Evolutionary conservation across 805 yeast genomes (phyloP).

Genomic region (Kodamaea nitidulidarum): DNA sequence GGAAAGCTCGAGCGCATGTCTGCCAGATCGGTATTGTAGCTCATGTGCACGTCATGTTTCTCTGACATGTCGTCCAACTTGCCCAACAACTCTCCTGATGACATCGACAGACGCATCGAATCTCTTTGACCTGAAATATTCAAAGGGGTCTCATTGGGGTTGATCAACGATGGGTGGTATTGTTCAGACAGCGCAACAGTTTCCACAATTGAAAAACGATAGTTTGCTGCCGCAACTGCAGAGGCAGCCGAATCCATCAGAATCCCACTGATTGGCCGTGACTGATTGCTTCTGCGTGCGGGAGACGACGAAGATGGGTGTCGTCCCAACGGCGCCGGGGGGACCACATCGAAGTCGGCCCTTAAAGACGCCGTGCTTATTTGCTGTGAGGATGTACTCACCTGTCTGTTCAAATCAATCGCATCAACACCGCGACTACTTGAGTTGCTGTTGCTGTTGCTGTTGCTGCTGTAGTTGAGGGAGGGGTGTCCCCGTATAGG

Average conservation of each 20-base stretch:
- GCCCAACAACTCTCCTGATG: conserved; percentile 29
- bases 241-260: not conserved
- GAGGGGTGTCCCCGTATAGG: conserved; percentile 4
- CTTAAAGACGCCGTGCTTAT: not conserved
- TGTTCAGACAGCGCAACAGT: conserved; percentile 5
- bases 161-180: conserved; percentile 7
- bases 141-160: conserved; percentile 10
- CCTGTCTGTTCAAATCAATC: conserved; percentile 1
- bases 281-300: not conserved
- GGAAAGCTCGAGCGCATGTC: not conserved
- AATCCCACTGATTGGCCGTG: not conserved
- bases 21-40: conserved; percentile 1
- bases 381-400: conserved; percentile 2
- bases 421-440: not conserved
- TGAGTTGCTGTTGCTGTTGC: not conserved
- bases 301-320: not conserved
- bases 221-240: not conserved
- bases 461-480: conserved; percentile 1
- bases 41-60: not conserved
- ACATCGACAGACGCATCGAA: conserved; percentile 19
- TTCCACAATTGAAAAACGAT: conserved; percentile 1
- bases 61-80: conserved; percentile 15
- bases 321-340: not conserved
- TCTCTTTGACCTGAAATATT: conserved; percentile 6
- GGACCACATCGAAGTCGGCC: not conserved